A percentile compares a stretch with the other conserved stretches of the same genome.
Evolutionary conservation across 495 filamentous ascomycete genomes (phyloP).

Genomic region (Penicillium silybi): DNA sequence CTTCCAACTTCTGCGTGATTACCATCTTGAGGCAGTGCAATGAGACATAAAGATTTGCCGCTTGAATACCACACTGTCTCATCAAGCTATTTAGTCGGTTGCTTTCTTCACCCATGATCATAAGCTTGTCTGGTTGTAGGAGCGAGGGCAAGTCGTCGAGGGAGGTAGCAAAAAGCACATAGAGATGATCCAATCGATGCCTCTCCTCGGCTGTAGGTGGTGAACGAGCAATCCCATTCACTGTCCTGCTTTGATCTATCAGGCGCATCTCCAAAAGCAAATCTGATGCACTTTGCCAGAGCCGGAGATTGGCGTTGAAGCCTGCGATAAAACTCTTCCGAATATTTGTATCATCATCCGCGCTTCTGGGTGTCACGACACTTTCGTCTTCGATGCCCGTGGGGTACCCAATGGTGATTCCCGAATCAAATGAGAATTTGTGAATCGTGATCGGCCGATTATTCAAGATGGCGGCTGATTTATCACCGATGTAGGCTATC

Average conservation of each 20-base stretch:
- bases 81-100: neutral
- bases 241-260: conserved; percentile 5
- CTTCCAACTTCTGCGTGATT: conserved; percentile 25
- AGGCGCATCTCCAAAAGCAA: conserved; percentile 18
- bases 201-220: conserved; percentile 12
- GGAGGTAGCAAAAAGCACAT: conserved; percentile 20
- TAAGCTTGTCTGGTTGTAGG: conserved; percentile 11
- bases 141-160: conserved; percentile 15
- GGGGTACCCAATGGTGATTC: conserved; percentile 23
- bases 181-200: conserved; percentile 14
- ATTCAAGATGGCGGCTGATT: conserved; percentile 27
- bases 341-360: conserved; percentile 4
- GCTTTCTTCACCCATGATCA: neutral
- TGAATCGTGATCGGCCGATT: conserved; percentile 29
- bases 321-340: conserved; percentile 14
- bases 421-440: conserved; percentile 23
- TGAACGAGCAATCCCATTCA: neutral
- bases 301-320: conserved; percentile 21
- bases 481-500: conserved; percentile 28
- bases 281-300: conserved; percentile 21
- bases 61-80: conserved; percentile 20
- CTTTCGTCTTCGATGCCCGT: conserved; percentile 18
- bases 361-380: conserved; percentile 5
- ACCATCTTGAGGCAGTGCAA: conserved; percentile 28
- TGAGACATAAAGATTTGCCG: conserved; percentile 23